phyloP scores from a whole-genome alignment of 176 grass and related monocot genomes.

The Dendrocalamus sinicus region DNA sequence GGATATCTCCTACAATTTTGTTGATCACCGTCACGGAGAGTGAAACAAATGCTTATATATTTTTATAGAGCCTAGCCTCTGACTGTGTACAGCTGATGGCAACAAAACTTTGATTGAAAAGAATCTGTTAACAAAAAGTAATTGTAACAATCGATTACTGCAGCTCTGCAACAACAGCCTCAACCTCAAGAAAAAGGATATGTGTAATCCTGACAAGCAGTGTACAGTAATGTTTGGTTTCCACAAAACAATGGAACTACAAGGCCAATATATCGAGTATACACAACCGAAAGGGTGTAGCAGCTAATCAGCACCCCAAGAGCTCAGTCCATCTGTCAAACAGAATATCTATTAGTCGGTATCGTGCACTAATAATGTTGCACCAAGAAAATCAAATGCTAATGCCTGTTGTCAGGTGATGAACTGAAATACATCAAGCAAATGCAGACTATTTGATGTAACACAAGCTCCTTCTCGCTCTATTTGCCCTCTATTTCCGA shows the following conservation, averaged over 20 bases:
- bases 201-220: background rate
- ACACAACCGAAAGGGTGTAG: background rate
- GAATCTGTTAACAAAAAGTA: background rate
- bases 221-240: background rate
- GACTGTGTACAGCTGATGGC: background rate
- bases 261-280: background rate
- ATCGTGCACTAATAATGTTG: background rate
- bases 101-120: background rate
- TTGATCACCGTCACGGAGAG: background rate
- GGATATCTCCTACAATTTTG: background rate
- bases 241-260: background rate
- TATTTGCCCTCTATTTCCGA: background rate
- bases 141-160: background rate
- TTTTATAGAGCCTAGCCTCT: background rate
- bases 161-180: background rate
- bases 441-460: slow-evolving; percentile 5
- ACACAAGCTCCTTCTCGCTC: background rate
- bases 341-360: background rate
- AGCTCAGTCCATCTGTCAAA: background rate
- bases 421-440: background rate
- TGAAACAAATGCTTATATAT: background rate
- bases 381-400: background rate
- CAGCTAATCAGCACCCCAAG: background rate
- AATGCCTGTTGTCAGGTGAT: background rate
- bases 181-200: background rate